Evolutionary conservation across 2,329 filamentous ascomycete genomes (phyloP), one percentile per base, ranked within the genome.

Genomic region (Aspergillus sp.): DNA sequence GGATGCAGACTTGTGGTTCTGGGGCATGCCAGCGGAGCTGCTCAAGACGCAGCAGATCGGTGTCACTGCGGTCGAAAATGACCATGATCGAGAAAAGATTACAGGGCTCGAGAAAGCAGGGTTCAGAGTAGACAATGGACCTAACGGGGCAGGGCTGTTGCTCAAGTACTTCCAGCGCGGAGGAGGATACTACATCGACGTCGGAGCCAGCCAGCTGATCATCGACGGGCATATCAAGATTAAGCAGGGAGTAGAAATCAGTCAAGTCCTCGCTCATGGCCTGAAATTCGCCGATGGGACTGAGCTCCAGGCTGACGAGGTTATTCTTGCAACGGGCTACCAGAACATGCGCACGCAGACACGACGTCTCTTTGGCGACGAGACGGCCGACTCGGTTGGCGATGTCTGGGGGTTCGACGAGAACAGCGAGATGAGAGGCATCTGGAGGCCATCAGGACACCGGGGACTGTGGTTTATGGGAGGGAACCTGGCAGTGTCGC

Each of bases 121-220:
- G 0, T 89, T 90, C 77, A 80, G 80, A 52, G 70, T 85, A 0
- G 86, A 89, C 9, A 72, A 68, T 1, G 86, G 86, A 0, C 81
- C 84, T 0, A 79, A 86, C 53, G 80, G 76, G 0, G 76, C 80
- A 0, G 86, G 87, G 0, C 75, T 89, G 1, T 79, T 84, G 58
- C 71, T 82, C 54, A 88, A 88, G 70, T 89, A 88, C 66, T 79
- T 87, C 61, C 84, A 86, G 62, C 80, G 84, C 2, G 86, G 86
- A 1, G 87, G 87, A 0, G 87, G 87, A 0, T 90, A 89, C 67
- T 90, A 90, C 71, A 87, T 90, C 61, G 85, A 90, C 59, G 85
- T 89, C 1, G 87, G 87, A 0, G 83, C 82, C 0, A 84, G 82
- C 0, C 73, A 84, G 65, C 77, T 89, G 19, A 87, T 90, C 57